Conservation (phyloP, 192 early-diverging fungal genomes). For the Lunasporangiospora selenospora region DNA sequence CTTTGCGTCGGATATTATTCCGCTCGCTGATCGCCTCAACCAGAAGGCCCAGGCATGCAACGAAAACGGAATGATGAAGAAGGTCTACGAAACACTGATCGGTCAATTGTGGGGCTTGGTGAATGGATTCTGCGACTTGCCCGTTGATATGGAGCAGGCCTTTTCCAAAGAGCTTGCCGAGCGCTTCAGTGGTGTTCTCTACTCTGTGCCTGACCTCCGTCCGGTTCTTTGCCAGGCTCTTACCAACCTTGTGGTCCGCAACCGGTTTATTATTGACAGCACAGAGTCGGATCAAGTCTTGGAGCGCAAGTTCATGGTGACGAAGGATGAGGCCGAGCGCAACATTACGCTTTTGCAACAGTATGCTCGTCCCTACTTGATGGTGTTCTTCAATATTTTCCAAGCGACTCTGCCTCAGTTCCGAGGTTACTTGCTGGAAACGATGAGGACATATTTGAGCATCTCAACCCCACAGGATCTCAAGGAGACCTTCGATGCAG, state of each 20-base stretch:
- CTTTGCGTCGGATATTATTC: constrained; percentile 75
- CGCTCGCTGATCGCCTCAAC: constrained; percentile 76
- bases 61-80: constrained; percentile 72
- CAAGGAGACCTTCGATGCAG: constrained; percentile 69
- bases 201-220: constrained; percentile 75
- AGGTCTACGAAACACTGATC: constrained; percentile 89
- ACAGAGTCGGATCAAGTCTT: constrained; percentile 50
- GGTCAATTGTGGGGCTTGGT: constrained; percentile 91
- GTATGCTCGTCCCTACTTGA: constrained; percentile 74
- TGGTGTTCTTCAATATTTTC: constrained; percentile 83
- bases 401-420: constrained; percentile 66
- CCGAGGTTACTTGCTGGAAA: constrained; percentile 72
- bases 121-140: constrained; percentile 85
- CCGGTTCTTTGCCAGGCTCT: constrained; percentile 81
- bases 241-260: constrained; percentile 65
- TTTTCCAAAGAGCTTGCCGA: constrained; percentile 73
- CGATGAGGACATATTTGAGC: constrained; percentile 71
- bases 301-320: constrained; percentile 53
- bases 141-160: constrained; percentile 70
- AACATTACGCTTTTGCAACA: constrained; percentile 66
- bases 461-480: constrained; percentile 68
- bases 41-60: constrained; percentile 66
- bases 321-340: constrained; percentile 59
- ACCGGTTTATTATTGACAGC: constrained; percentile 51
- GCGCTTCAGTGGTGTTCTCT: constrained; percentile 77